Base-by-base conservation (phyloP, 2,329 filamentous ascomycete species). In the Monosporascus sp. region DNA sequence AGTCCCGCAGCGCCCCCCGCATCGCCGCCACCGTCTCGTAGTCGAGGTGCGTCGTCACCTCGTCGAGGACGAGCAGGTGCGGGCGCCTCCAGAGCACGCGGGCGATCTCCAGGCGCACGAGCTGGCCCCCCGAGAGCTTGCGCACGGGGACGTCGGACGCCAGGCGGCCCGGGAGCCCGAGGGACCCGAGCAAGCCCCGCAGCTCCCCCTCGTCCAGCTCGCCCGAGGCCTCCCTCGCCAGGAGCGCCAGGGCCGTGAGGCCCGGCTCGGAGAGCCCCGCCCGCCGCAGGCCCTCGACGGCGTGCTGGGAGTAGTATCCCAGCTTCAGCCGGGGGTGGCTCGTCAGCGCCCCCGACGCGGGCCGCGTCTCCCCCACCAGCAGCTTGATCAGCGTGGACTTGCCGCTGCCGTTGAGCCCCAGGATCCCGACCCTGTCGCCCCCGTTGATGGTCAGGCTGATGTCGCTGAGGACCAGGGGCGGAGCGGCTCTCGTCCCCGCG, bases 41-140 rank as follows among this genome's bases (percentile, higher is more conserved):
- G 66, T 95, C 91, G 41, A 95, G 76, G 73, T 96, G 91, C 1
- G 90, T 93, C 7, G 89, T 94, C 24, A 91, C 86, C 68, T 91
- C 91, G 65, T 93, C 89, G 7, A 93, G 78, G 6, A 93, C 78
- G 2, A 93, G 77, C 53, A 89, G 79, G 59, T 92, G 88, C 20
- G 88, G 88, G 3, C 80, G 75, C 41, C 73, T 74, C 78, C 85
- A 86, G 37, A 93, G 72, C n/a, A 91, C 70, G 48, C 82, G 78
- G 1, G 87, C 87, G 49, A 93, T 73, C 55, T 86, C 84, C 51
- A 75, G 74, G 18, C 80, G 72, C 48, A 88, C 87, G 22, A 90
- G 79, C 69, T 95, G 91, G 0, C 90, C 91, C 41, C 90, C 90
- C 0, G 88, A 93, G 1, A 96, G 76, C 64, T 85, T 82, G n/a